phyloP scores from a whole-genome alignment of 345 rosid genomes.

The Citrus unshiu region DNA sequence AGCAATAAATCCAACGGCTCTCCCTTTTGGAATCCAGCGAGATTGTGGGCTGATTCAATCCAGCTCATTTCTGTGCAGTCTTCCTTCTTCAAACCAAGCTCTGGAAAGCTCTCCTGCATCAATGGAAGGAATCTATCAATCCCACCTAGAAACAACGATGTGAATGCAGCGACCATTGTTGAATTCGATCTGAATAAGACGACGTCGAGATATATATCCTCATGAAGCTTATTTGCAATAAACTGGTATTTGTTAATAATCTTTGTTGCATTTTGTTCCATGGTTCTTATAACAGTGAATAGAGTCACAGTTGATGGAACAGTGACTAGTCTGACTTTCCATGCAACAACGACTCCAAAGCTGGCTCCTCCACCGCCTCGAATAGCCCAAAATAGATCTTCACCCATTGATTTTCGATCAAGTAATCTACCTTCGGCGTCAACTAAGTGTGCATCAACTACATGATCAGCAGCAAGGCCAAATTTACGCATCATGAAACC shows the following conservation, averaged over 20 bases:
- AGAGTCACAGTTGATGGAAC: conserved; percentile 43
- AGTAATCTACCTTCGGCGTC: conserved; percentile 39
- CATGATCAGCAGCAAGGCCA: conserved; percentile 51
- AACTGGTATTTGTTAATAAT: neutral
- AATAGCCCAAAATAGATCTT: conserved; percentile 69
- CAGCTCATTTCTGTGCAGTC: conserved; percentile 43
- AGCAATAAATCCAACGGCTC: conserved; percentile 25
- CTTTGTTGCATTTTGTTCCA: conserved; percentile 9
- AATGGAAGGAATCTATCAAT: conserved; percentile 9
- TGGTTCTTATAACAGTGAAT: conserved; percentile 8
- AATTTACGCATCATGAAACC: conserved; percentile 54
- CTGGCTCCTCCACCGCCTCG: conserved; percentile 65
- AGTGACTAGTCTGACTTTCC: conserved; percentile 35
- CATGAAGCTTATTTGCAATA: neutral
- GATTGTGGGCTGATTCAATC: conserved; percentile 31
- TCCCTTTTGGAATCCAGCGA: conserved; percentile 17
- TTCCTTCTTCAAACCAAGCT: conserved; percentile 25
- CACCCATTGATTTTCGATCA: conserved; percentile 52
- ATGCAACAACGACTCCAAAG: conserved; percentile 52
- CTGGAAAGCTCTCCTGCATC: conserved; percentile 30
- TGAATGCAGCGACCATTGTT: conserved; percentile 3
- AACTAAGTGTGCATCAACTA: conserved; percentile 46
- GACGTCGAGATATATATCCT: conserved; percentile 18
- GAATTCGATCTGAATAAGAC: conserved; percentile 2
- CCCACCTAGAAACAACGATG: conserved; percentile 17